These are phyloP conservation scores for Ephemerocybe angulata DNA, from an alignment of 768 basidiomycete species.

Conservation along the genomic window DNA sequence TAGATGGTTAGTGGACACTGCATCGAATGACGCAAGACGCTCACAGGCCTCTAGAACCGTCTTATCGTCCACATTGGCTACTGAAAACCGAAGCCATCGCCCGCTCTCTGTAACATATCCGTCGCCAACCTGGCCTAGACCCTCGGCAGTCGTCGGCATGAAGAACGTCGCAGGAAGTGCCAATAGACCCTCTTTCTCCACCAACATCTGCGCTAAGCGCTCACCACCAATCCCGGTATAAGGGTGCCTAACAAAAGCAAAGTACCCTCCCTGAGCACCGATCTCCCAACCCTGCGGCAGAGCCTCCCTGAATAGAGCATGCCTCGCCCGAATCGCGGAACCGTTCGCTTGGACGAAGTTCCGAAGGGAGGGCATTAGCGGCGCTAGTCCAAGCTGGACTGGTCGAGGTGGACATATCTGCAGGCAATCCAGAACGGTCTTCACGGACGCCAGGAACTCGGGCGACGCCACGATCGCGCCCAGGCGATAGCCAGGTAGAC, in stretches of 20 bases:
- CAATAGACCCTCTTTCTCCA: slow-evolving; percentile 46
- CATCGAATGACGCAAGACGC: slow-evolving; percentile 37
- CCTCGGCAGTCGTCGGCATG: slow-evolving; percentile 16
- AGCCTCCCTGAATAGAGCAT: slow-evolving; percentile 47
- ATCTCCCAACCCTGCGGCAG: slow-evolving; percentile 59
- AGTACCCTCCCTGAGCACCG: slow-evolving; percentile 69
- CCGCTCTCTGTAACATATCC: slow-evolving; percentile 37
- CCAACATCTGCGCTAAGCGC: slow-evolving; percentile 51
- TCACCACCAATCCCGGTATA: slow-evolving; percentile 44
- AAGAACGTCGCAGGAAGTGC: slow-evolving; percentile 68
- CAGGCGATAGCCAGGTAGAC: slow-evolving; percentile 78
- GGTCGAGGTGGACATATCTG: slow-evolving; percentile 79
- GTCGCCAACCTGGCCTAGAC: slow-evolving; percentile 29
- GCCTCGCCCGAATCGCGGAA: slow-evolving; percentile 46
- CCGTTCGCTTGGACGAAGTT: slow-evolving; percentile 50
- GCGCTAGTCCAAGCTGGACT: slow-evolving; percentile 62
- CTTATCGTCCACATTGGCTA: slow-evolving; percentile 75
- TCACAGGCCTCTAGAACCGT: slow-evolving; percentile 49
- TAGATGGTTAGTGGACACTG: not conserved
- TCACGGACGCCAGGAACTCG: slow-evolving; percentile 40
- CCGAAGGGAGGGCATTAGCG: slow-evolving; percentile 51
- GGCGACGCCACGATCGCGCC: slow-evolving; percentile 68
- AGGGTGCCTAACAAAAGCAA: slow-evolving; percentile 72
- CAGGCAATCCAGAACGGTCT: slow-evolving; percentile 67
- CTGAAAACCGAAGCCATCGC: slow-evolving; percentile 74